Base-by-base conservation (phyloP, 2,329 filamentous ascomycete genomes). In the Penicillium digitatum region DNA sequence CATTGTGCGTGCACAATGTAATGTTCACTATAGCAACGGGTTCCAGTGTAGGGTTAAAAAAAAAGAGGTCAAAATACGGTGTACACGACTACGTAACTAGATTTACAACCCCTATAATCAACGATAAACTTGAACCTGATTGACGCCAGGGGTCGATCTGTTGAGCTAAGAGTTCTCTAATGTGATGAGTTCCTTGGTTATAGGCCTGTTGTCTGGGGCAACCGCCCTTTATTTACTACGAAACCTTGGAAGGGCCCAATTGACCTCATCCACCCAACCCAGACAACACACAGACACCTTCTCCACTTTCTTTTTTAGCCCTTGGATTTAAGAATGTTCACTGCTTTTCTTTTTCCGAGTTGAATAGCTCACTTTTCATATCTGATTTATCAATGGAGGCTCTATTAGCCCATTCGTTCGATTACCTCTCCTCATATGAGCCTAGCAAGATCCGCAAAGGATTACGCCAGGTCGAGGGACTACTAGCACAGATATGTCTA, bases 381-480 rank as follows among this genome's bases (percentile, higher is more conserved):
- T 52, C 45, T 38, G 48, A 52, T 48, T 57, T 48, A 52, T 67
- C 54, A 51, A 97, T 97, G 94, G 94, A 97, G 78, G 86, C 89
- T 49, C 83, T 97, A 27, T 81, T 97, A 53, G 95, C 90, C 42
- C 86, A 95, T 72, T 91, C 93, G 58, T 97, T 97, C 76, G 92
- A 96, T 79, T 95, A 95, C 76, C 87, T 96, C 62, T 95, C 92
- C 58, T 96, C 92, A 46, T 92, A 92, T 73, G 91, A 96, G 67
- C 86, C 87, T 55, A 81, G 82, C 72, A 96, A 96, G 78, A 89
- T 97, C 70, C 87, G 90, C 66, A 97, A 96, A 78, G 94, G 93
- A 48, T 78, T 97, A 63, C 88, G 90, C 63, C 93, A 96, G 77
- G 90, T 97, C 61, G 93, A 97, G 76, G 91, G 91, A 31, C 82